Base-by-base conservation (phyloP, 495 filamentous ascomycete species). In the Penicillium paxilli region DNA sequence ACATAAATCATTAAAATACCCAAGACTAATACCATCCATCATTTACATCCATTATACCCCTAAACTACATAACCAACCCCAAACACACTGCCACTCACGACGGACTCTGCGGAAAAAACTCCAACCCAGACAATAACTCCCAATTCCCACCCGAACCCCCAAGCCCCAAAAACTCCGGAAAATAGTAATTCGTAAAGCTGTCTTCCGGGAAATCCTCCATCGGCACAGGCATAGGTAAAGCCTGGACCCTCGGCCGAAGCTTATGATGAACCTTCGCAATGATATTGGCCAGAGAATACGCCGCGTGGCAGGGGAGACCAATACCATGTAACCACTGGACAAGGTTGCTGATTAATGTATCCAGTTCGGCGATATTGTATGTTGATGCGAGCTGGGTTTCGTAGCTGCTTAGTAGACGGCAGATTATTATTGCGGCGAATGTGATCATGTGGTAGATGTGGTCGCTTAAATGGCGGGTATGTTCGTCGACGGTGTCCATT, bases 401-500 rank as follows among this genome's bases (percentile, higher is more conserved):
- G 45, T 75, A 73, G 37, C 12, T 66, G 41, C 63, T 66, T 2
- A 75, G 45, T 5, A 79, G 47, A 24, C 74, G 66, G 23, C 73
- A 77, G 2, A 77, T 63, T 4, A 68, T 65, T 17, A 79, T 69
- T 5, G 74, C 73, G 2, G 74, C 72, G 32, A 77, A 79, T 8
- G 73, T 75, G 26, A 77, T 73, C 64, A 77, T 76, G 55, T 79
- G 74, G 52, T 79, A 79, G n/a, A 77, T 74, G 16, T 77, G 75
- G 49, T 79, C 74, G 28, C 61, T 77, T 12, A 78, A 54, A 54
- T 78, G 74, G 12, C 70, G 67, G 1, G 73, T 79, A 0, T 73
- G 70, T 12, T 75, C 70, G 32, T 79, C 75, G 1, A 71, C 62
- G 24, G 71, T 75, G n/a, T 77, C 72, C 55, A 79, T 75, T 3